Evolutionary conservation across 805 yeast genomes (phyloP).

Genomic region (Metschnikowia anglica): DNA sequence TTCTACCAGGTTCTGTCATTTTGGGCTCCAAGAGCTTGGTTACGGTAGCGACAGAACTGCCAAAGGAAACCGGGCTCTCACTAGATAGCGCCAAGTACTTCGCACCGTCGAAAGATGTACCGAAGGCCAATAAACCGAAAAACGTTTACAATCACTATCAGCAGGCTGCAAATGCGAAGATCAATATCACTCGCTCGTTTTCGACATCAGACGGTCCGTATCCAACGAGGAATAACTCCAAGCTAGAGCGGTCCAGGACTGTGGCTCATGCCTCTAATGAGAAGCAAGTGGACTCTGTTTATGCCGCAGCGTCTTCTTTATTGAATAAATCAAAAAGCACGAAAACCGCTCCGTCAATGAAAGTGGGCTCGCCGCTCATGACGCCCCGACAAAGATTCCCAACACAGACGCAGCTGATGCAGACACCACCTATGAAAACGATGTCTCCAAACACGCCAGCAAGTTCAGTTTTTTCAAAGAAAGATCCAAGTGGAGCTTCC

Average conservation of each 20-base stretch:
- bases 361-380: constrained; percentile 1
- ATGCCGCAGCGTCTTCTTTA: neutral
- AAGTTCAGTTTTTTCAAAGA: neutral
- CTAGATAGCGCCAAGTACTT: constrained; percentile 3
- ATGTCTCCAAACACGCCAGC: constrained; percentile 3
- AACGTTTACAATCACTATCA: constrained; percentile 36
- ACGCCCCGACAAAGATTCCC: neutral
- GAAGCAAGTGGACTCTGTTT: neutral
- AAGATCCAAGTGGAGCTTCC: neutral
- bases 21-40: constrained; percentile 14
- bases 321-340: neutral
- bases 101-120: constrained; percentile 8
- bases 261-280: neutral
- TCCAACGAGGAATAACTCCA: constrained; percentile 6
- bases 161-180: constrained; percentile 21
- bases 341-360: neutral
- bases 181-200: constrained; percentile 14
- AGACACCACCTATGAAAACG: constrained; percentile 1
- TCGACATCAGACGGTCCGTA: constrained; percentile 14
- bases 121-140: constrained; percentile 25
- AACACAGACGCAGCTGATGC: neutral
- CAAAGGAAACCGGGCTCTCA: constrained; percentile 1
- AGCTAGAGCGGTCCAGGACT: constrained; percentile 11
- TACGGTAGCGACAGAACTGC: constrained; percentile 2
- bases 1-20: constrained; percentile 20